Evolutionary conservation across 768 basidiomycete genomes (phyloP), one percentile per base, ranked within the genome.

Genomic region (Coprinopsis sp.): DNA sequence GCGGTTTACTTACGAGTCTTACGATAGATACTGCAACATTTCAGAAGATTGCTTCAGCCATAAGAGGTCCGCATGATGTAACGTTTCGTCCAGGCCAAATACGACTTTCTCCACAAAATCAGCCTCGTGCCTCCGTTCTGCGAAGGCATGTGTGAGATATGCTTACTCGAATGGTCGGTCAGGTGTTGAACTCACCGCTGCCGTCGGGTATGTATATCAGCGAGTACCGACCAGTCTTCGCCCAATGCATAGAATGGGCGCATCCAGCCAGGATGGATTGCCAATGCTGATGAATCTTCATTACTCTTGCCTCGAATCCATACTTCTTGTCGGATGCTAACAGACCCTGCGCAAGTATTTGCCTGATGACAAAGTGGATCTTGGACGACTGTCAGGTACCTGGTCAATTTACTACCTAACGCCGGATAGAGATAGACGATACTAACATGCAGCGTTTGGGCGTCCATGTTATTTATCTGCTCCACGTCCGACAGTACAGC

Each of bases 241-340:
- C 46, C 46, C 46, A 47, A n/a, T 28, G 37, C 13, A 39, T 7
- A 18, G 19, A 4, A 16, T 47, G 22, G 4, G 34, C 24, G 29
- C 22, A 25, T 14, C 22, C 29, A 14, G 18, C 34, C 22, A 47
- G 33, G 2, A 47, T 16, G 19, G 37, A 18, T 18, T 3, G 31
- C 46, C 46, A 47, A 2, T 21, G n/a, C 12, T 47, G 13, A 27
- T 39, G 28, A 8, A 47, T 33, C 18, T n/a, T 21, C 6, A 4
- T 29, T 4, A 38, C 46, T 5, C 46, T 24, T 40, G 39, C 46
- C 28, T 38, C 4, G 38, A 47, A 40, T n/a, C 21, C 8, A 28
- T 47, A 40, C 30, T 41, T 40, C 11, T 40, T 38, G 21, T 47
- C 46, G 3, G 27, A 37, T 11, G 46, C n/a, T 37, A 2, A 47